Evolutionary conservation across 1,284 basidiomycete species (phyloP), one percentile per base, ranked within the genome.

Genomic region (Sphagnurus paluster): DNA sequence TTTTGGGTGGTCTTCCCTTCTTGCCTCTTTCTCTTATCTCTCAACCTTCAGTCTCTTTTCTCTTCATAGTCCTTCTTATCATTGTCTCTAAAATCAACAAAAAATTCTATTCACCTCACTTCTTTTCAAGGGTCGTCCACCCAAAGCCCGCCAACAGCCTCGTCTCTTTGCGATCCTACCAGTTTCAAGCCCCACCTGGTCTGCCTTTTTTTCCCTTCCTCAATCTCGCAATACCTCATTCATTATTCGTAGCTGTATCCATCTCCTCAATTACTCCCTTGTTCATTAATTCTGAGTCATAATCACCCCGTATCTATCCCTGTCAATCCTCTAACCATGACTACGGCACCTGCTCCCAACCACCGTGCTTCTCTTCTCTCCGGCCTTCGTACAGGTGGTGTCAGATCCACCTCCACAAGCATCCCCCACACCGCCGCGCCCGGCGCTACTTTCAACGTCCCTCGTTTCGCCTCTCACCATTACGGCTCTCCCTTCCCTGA

Each of bases 301-400:
- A 61, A 56, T 64, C 59, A 56, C 53, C 56, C 55, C 57, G 62
- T 64, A 69, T 68, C 63, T 63, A 61, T 66, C 60, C 40, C 47
- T 55, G 56, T 58, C 59, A 64, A 64, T 39, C 62, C 58, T 63
- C 64, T 62, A 67, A 61, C 64, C 64, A 83, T 84, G 80, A 71
- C 79, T 62, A 72, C 82, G 66, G 69, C 75, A 61, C 72, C 75
- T 55, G 64, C 74, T 39, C 68, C 77, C 62, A 84, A 77, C 68
- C 71, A 76, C 56, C 86, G 88, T 60, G 88, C 88, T 46, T 87
- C 87, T 53, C 84, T 91, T 59, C 86, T 91, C 66, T 76, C 85
- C 53, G 87, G 86, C 58, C 87, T 91, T 60, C 86, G 88, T 64
- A 91, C 88, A 46, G 88, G 89, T 64, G 88, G 88, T 44, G 89